Evolutionary conservation across 2,329 filamentous ascomycete species (phyloP).

Genomic region (Alternaria triticina): DNA sequence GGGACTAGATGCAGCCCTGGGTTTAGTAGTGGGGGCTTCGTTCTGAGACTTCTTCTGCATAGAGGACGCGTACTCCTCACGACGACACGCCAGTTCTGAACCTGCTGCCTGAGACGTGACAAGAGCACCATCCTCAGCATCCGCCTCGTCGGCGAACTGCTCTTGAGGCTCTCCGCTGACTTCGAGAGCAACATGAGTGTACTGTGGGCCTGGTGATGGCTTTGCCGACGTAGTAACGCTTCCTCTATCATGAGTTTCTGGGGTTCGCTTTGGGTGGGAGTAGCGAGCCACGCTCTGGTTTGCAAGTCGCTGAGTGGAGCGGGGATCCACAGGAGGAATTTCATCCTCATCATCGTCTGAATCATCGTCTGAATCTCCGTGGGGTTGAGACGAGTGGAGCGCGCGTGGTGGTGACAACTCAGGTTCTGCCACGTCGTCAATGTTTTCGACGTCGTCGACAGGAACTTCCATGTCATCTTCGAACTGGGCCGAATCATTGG

Average conservation of each 20-base stretch:
- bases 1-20: neutral
- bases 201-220: neutral
- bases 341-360: neutral
- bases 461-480: neutral
- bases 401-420: neutral
- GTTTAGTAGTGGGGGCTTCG: neutral
- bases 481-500: neutral
- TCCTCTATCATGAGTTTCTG: neutral
- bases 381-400: neutral
- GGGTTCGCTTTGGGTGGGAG: neutral
- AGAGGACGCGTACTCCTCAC: constrained; percentile 6
- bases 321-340: neutral
- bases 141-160: neutral
- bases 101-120: neutral
- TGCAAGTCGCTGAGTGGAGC: neutral
- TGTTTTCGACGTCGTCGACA: neutral
- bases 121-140: neutral
- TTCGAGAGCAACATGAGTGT: neutral
- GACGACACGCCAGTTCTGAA: constrained; percentile 10
- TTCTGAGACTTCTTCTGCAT: neutral
- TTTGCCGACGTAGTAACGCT: neutral
- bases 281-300: neutral
- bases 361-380: neutral
- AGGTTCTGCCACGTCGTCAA: neutral
- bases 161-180: neutral